Evolutionary conservation across 2,329 filamentous ascomycete species (phyloP).

Genomic region (Zasmidium citrigriseum): DNA sequence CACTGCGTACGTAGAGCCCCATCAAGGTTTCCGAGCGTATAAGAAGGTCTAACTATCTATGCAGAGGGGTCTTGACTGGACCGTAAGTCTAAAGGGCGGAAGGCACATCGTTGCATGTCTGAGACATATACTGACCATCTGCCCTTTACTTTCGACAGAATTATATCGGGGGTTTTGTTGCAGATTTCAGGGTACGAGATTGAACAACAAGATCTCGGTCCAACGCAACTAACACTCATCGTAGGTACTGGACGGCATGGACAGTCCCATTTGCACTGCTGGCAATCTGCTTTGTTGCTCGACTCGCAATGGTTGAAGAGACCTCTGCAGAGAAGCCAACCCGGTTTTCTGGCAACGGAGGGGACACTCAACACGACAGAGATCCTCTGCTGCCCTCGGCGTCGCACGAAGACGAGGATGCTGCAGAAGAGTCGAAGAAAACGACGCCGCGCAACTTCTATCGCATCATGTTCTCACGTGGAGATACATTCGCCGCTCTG

Average conservation of each 20-base stretch:
- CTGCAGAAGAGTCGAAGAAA: constrained; percentile 4
- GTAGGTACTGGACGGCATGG: constrained; percentile 25
- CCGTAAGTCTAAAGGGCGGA: too few relatives aligned
- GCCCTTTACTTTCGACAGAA: too few relatives aligned
- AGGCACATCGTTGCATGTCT: too few relatives aligned
- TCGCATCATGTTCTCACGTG: constrained; percentile 12
- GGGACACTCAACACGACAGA: not conserved
- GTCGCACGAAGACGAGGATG: not conserved
- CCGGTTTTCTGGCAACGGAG: too few relatives aligned
- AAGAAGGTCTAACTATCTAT: too few relatives aligned
- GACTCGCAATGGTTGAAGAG: constrained; percentile 17
- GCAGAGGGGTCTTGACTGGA: too few relatives aligned
- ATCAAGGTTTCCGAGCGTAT: too few relatives aligned
- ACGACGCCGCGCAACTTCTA: constrained; percentile 10
- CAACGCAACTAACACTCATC: too few relatives aligned
- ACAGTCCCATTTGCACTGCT: constrained; percentile 17
- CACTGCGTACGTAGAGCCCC: constrained; percentile 16
- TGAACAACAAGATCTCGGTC: too few relatives aligned
- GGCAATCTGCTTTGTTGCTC: constrained; percentile 15
- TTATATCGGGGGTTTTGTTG: too few relatives aligned
- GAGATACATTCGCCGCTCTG: constrained; percentile 11
- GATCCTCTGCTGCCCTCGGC: not conserved
- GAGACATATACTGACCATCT: too few relatives aligned
- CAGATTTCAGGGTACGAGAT: too few relatives aligned
- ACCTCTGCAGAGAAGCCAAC: not conserved